Evolutionary conservation across 2,329 filamentous ascomycete species (phyloP).

Genomic region (Xylaria sp.): DNA sequence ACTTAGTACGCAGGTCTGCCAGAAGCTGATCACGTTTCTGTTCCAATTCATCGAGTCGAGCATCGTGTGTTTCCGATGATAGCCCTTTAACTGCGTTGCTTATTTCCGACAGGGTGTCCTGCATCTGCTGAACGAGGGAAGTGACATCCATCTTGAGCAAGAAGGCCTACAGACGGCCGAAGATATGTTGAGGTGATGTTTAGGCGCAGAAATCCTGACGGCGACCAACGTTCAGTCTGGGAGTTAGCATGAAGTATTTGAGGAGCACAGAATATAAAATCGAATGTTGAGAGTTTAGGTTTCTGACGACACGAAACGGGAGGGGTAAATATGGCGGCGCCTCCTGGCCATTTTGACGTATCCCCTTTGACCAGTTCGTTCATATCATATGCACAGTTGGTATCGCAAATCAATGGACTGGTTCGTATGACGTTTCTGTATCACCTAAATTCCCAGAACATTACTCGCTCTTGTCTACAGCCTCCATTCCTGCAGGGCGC

Average conservation of each 20-base stretch:
- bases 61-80: conserved; percentile 38
- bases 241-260: too few species aligned
- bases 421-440: neutral
- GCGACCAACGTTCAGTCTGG: too few species aligned
- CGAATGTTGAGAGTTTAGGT: too few species aligned
- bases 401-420: neutral
- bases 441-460: neutral
- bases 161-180: neutral
- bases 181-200: neutral
- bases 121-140: conserved; percentile 46
- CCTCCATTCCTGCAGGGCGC: too few species aligned
- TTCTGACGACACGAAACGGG: too few species aligned
- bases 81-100: conserved; percentile 41
- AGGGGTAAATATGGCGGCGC: too few species aligned
- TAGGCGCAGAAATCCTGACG: too few species aligned
- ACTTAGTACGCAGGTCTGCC: conserved; percentile 36
- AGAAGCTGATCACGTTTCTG: conserved; percentile 40
- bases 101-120: conserved; percentile 45
- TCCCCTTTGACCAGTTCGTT: neutral
- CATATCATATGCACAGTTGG: neutral
- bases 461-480: neutral
- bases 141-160: conserved; percentile 39
- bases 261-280: too few species aligned
- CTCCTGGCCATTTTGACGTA: neutral
- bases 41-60: conserved; percentile 45